Conservation (phyloP, 2,329 filamentous ascomycete genomes). For the Periglandula ipomoeae region DNA sequence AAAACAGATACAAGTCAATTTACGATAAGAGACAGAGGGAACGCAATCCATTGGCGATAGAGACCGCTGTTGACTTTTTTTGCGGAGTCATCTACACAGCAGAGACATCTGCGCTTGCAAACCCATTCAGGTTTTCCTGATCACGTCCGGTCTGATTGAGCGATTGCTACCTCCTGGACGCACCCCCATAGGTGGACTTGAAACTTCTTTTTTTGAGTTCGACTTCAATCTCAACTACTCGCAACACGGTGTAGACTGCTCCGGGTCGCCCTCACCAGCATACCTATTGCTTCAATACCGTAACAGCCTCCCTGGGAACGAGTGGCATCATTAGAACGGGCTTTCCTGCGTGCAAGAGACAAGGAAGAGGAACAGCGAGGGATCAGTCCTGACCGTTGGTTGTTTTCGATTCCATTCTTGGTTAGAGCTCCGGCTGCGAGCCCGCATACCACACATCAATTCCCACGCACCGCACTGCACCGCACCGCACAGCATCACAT, state of each 20-base stretch:
- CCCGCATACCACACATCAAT: background rate
- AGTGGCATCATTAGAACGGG: background rate
- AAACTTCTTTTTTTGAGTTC: background rate
- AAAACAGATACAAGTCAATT: background rate
- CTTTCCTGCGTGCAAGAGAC: background rate
- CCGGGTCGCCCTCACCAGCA: background rate
- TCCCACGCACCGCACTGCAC: background rate
- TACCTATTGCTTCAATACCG: background rate
- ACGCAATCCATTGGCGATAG: background rate
- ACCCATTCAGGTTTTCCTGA: too few relatives aligned
- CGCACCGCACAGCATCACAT: background rate
- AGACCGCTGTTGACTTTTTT: background rate
- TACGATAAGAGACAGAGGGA: too few relatives aligned
- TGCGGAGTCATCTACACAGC: background rate
- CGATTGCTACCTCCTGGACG: background rate
- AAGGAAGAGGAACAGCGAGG: background rate
- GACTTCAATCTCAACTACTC: conserved; percentile 2
- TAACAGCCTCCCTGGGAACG: background rate
- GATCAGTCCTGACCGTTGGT: background rate
- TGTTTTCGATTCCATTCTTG: background rate
- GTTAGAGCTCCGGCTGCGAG: background rate
- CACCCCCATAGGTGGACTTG: conserved; percentile 1
- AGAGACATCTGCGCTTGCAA: background rate
- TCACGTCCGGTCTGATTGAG: too few relatives aligned
- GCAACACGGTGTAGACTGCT: background rate